A percentile compares a stretch with the other conserved stretches of the same genome.
Evolutionary conservation across 1,284 basidiomycete genomes (phyloP).

Genomic region (Agaricales sp.): DNA sequence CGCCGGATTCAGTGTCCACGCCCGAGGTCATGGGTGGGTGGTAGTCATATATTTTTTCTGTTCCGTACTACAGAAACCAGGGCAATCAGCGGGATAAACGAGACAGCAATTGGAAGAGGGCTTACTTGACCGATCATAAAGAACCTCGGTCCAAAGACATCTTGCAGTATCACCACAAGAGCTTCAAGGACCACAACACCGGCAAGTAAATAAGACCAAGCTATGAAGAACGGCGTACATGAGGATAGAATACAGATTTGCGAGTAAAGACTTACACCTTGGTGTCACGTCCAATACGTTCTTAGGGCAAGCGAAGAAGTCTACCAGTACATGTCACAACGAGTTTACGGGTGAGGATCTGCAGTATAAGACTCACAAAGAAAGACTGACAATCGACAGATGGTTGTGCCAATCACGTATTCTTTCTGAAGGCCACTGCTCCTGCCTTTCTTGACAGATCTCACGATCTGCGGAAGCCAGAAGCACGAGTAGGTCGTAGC

Average conservation of each 20-base stretch:
- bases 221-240: slow-evolving; percentile 20
- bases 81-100: slow-evolving; percentile 1
- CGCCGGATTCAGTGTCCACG: slow-evolving; percentile 56
- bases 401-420: slow-evolving; percentile 72
- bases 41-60: slow-evolving; percentile 69
- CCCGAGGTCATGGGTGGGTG: slow-evolving; percentile 64
- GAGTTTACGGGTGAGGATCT: neutral
- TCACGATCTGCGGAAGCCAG: slow-evolving; percentile 79
- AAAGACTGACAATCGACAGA: slow-evolving; percentile 60
- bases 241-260: slow-evolving; percentile 4
- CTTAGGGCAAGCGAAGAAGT: slow-evolving; percentile 73
- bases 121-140: slow-evolving; percentile 62
- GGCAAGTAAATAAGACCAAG: slow-evolving; percentile 59
- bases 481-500: slow-evolving; percentile 62
- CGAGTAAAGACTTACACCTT: slow-evolving; percentile 33
- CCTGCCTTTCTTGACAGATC: slow-evolving; percentile 64
- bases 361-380: slow-evolving; percentile 47
- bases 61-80: slow-evolving; percentile 36
- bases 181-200: slow-evolving; percentile 59
- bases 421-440: slow-evolving; percentile 57
- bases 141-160: slow-evolving; percentile 71
- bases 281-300: slow-evolving; percentile 78
- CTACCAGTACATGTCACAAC: slow-evolving; percentile 36
- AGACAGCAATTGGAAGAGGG: slow-evolving; percentile 10
- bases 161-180: slow-evolving; percentile 60